Evolutionary conservation across 306 rosid genomes (phyloP).

Genomic region (Ceratonia siliqua): DNA sequence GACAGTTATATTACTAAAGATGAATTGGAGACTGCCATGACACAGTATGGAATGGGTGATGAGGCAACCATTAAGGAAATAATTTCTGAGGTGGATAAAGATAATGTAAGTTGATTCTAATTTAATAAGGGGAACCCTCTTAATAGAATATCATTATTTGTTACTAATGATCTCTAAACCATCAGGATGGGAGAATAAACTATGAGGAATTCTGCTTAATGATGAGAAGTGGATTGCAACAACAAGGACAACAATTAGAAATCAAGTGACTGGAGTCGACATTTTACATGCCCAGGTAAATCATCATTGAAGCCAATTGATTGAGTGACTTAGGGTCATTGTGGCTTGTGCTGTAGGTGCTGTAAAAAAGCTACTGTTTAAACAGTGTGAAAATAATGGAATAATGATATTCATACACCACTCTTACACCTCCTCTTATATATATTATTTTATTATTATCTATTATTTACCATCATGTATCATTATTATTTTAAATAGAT

Average conservation of each 20-base stretch:
- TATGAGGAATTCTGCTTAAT: conserved; percentile 83
- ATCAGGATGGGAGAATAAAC: conserved; percentile 91
- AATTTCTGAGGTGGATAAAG: conserved; percentile 91
- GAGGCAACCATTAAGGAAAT: conserved; percentile 82
- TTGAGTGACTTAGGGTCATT: conserved; percentile 25
- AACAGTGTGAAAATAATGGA: too few relatives aligned
- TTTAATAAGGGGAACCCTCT: conserved; percentile 12
- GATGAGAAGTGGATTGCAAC: conserved; percentile 93
- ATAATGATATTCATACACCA: too few relatives aligned
- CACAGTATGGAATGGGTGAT: conserved; percentile 82
- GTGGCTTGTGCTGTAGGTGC: too few relatives aligned
- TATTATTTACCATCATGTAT: too few relatives aligned
- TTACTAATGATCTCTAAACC: conserved; percentile 32
- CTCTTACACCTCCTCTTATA: too few relatives aligned
- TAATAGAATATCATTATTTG: not conserved
- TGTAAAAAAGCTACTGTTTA: too few relatives aligned
- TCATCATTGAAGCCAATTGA: conserved; percentile 20
- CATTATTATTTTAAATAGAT: too few relatives aligned
- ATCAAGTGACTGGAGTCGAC: not conserved
- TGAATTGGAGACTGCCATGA: conserved; percentile 89
- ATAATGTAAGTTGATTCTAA: conserved; percentile 66
- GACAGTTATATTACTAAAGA: conserved; percentile 79
- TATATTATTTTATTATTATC: too few relatives aligned
- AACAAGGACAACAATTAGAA: conserved; percentile 47
- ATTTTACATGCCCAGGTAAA: conserved; percentile 32